Evolutionary conservation across 2,329 filamentous ascomycete genomes (phyloP).

Genomic region (Tolypocladium guangdongense): DNA sequence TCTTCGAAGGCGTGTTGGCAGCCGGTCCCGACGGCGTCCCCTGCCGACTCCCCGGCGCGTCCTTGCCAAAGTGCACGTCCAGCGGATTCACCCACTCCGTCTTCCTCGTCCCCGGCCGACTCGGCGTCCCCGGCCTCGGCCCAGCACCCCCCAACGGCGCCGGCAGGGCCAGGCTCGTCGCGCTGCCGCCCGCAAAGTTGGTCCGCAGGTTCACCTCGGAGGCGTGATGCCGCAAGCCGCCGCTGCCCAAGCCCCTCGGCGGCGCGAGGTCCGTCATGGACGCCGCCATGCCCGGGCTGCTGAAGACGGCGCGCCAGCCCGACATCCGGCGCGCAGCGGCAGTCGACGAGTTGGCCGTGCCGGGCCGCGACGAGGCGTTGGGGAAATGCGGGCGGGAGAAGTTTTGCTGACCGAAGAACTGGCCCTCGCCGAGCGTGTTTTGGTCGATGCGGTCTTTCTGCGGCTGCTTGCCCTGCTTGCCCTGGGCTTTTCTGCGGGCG

Average conservation of each 20-base stretch:
- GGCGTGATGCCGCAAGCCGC: constrained; percentile 18
- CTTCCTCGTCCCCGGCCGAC: constrained; percentile 16
- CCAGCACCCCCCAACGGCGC: constrained; percentile 19
- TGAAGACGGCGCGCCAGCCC: constrained; percentile 23
- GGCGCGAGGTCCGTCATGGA: constrained; percentile 34
- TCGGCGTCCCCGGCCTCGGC: constrained; percentile 15
- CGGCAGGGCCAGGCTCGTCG: constrained; percentile 22
- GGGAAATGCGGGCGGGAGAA: constrained; percentile 23
- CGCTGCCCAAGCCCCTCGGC: constrained; percentile 14
- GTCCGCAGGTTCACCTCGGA: constrained; percentile 26
- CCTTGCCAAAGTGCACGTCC: constrained; percentile 32
- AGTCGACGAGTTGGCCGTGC: constrained; percentile 25
- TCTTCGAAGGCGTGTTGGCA: constrained; percentile 16
- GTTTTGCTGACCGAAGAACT: constrained; percentile 25
- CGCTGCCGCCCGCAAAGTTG: constrained; percentile 21
- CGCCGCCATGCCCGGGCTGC: constrained; percentile 23
- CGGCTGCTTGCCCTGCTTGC: constrained; percentile 10
- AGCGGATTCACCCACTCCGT: constrained; percentile 35
- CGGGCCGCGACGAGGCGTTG: constrained; percentile 17
- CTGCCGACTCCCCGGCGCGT: constrained; percentile 7
- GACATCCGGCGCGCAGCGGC: constrained; percentile 9
- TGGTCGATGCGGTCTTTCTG: constrained; percentile 22
- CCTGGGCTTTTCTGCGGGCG: constrained; percentile 11
- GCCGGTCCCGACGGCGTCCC: neutral
- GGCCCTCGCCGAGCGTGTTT: constrained; percentile 20